Conservation (phyloP, 2,329 filamentous ascomycete genomes). For the Penicillium digitatum region DNA sequence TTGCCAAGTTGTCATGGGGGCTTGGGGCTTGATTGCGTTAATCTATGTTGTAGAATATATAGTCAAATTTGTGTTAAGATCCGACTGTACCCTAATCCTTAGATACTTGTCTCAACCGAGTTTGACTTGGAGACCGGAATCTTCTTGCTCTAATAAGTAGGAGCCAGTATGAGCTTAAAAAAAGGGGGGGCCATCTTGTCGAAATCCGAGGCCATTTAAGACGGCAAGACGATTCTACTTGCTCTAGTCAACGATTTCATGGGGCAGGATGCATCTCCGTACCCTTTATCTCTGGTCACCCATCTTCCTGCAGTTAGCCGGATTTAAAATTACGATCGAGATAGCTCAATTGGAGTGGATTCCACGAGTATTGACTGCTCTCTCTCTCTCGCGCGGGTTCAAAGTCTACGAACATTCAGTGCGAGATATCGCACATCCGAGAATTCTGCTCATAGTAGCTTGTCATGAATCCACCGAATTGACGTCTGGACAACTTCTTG, state of each 20-base stretch:
- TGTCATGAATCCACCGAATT: too few species aligned
- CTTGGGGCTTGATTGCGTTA: not conserved
- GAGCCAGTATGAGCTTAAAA: not conserved
- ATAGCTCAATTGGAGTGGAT: not conserved
- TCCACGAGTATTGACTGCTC: not conserved
- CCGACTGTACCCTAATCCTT: not conserved
- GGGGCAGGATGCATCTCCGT: not conserved
- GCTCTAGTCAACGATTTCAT: not conserved
- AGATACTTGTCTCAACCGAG: not conserved
- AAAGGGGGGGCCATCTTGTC: too few species aligned
- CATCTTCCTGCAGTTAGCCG: not conserved
- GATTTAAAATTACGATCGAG: not conserved
- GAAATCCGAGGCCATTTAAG: not conserved
- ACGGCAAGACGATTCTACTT: not conserved
- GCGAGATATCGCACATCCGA: not conserved
- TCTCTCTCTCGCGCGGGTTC: not conserved
- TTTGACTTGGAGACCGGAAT: not conserved
- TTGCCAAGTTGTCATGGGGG: not conserved
- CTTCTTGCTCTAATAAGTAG: too few species aligned
- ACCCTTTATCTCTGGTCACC: not conserved
- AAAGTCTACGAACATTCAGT: not conserved
- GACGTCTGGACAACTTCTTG: not conserved
- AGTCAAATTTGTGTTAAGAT: not conserved
- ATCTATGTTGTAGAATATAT: not conserved
- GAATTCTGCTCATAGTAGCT: not conserved